Evolutionary conservation across 306 rosid genomes (phyloP), one percentile per base, ranked within the genome.

Genomic region (Glycyrrhiza uralensis): DNA sequence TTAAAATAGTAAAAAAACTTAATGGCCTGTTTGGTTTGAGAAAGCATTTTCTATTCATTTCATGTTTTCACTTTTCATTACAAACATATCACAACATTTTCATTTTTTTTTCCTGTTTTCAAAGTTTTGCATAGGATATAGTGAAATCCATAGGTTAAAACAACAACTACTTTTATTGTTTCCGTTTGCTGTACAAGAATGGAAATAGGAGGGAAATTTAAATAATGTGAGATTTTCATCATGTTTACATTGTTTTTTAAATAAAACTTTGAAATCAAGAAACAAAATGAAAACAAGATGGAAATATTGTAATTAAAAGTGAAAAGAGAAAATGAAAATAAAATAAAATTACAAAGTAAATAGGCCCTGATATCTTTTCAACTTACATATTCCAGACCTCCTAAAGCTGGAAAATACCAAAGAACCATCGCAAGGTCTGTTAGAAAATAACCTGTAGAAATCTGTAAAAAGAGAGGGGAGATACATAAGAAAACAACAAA

Each of bases 301-400:
- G 38, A 20, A 56, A 56, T 6, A 14, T 29, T 7, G n/a, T 30
- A 30, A 57, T 15, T 29, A 15, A 8, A 30, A 8, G 7, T 30
- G 7, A 32, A 58, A 14, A 29, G 2, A 28, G 23, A 13, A 56
- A 56, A 14, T 29, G 36, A 28, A 56, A 28, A 28, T 19, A 10
- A 14, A 5, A 55, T n/a, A n/a, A n/a, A 1, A 28, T 5, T 56
- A n/a, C 22, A 57, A 58, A 8, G 63, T 56, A 56, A 56, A 58
- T 58, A 18, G 15, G 46, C 46, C 26, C 18, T 13, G 14, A 66
- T 32, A 78, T 58, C 30, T 80, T 71, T 44, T 78, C 19, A 18
- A 85, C 98, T 90, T 86, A 93, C 98, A 76, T 90, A 93, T 85
- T 90, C 98, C 62, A 82, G 50, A 62, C 97, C 98, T 22, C 98